A percentile compares a stretch with the other conserved stretches of the same genome.
These are phyloP conservation scores for Stellera chamaejasme DNA, from an alignment of 345 rosid species.

Conservation along the genomic window DNA sequence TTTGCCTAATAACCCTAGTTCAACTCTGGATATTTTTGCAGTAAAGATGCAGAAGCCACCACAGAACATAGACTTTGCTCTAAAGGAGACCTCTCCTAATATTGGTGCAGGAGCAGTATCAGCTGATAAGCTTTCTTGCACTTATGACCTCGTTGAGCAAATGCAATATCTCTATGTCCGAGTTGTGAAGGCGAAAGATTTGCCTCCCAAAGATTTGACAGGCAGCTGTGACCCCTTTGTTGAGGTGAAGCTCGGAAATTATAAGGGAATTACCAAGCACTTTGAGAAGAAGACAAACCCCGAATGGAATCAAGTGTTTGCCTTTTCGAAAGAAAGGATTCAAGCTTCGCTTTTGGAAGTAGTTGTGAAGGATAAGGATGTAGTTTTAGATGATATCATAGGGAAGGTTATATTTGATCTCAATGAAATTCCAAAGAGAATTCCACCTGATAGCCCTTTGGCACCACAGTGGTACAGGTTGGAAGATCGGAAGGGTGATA, in stretches of 20 bases:
- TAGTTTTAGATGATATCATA: slow-evolving; percentile 71
- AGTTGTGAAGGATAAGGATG: slow-evolving; percentile 71
- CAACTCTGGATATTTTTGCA: slow-evolving; percentile 4
- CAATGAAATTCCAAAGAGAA: slow-evolving; percentile 76
- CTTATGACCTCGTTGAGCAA: slow-evolving; percentile 97
- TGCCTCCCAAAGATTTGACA: slow-evolving; percentile 71
- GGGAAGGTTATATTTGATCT: slow-evolving; percentile 71
- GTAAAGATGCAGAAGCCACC: slow-evolving; percentile 79
- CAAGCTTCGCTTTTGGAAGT: slow-evolving; percentile 85
- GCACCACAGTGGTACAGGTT: slow-evolving; percentile 97
- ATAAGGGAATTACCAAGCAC: slow-evolving; percentile 78
- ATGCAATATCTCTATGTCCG: slow-evolving; percentile 95
- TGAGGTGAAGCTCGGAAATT: slow-evolving; percentile 90
- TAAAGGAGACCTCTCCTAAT: slow-evolving; percentile 92
- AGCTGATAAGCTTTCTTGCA: slow-evolving; percentile 72
- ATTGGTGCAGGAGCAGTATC: slow-evolving; percentile 68
- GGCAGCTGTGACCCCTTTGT: slow-evolving; percentile 91
- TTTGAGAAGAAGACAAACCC: slow-evolving; percentile 92
- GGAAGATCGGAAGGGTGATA: slow-evolving; percentile 68
- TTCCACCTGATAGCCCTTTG: slow-evolving; percentile 91
- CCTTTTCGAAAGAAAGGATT: slow-evolving; percentile 85
- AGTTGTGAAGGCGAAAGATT: slow-evolving; percentile 83
- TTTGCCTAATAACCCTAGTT: slow-evolving; percentile 3
- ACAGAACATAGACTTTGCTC: slow-evolving; percentile 55
- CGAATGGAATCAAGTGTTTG: slow-evolving; percentile 96